phyloP scores from a whole-genome alignment of 2,329 filamentous ascomycete species.

The Trichoderma brevicompactum region DNA sequence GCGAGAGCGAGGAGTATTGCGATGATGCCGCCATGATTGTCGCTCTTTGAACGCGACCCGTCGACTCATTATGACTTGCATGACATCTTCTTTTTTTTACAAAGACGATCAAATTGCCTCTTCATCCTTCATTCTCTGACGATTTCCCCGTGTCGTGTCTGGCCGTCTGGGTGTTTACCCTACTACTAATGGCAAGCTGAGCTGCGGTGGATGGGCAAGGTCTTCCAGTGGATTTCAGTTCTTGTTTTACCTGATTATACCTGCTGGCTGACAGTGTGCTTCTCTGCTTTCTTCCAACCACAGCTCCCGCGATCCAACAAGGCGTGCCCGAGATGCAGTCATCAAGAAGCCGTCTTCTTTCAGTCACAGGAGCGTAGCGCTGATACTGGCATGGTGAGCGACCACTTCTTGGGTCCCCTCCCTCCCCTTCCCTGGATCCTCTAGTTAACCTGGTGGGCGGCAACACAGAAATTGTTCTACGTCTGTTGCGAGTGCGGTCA shows the following conservation, averaged over 20 bases:
- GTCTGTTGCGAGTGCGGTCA: conserved; percentile 94
- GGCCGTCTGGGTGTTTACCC: conserved; percentile 4
- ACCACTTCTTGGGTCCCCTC: background rate
- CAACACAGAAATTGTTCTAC: conserved; percentile 80
- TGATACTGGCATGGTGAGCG: conserved; percentile 94
- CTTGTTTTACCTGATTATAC: conserved; percentile 34
- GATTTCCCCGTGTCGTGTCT: background rate
- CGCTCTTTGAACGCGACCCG: conserved; percentile 29
- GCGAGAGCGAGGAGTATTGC: conserved; percentile 33
- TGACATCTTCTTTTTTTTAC: background rate
- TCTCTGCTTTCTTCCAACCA: conserved; percentile 41
- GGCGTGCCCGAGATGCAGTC: conserved; percentile 80
- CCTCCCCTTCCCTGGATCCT: background rate
- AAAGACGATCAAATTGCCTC: background rate
- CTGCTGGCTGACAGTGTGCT: conserved; percentile 50
- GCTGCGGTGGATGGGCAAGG: conserved; percentile 15
- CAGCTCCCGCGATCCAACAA: conserved; percentile 91
- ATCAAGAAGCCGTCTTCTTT: conserved; percentile 95
- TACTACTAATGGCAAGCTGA: conserved; percentile 10
- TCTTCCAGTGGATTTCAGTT: conserved; percentile 37
- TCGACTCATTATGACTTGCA: background rate
- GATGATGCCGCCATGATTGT: conserved; percentile 34
- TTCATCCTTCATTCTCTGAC: background rate
- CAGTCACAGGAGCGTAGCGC: conserved; percentile 97
- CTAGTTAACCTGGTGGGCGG: conserved; percentile 8